These are phyloP conservation scores for Dispira simplex DNA, from an alignment of 192 early-diverging fungal genomes.

Conservation along the genomic window DNA sequence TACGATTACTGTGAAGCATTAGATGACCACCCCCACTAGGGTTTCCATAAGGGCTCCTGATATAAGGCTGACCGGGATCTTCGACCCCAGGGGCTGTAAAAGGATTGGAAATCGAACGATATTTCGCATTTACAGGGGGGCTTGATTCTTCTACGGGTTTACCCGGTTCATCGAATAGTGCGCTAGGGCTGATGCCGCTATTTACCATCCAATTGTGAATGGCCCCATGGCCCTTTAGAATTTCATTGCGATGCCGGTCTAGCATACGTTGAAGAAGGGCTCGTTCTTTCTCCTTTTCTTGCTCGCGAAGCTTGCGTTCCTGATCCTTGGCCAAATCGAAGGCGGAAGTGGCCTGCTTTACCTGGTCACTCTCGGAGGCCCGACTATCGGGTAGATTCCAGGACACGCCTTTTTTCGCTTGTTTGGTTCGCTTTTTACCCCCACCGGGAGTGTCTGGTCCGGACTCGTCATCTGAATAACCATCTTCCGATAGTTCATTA, in stretches of 20 bases:
- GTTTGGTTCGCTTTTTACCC: not conserved
- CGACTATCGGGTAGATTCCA: slow-evolving; percentile 1
- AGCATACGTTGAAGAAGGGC: slow-evolving; percentile 10
- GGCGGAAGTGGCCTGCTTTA: not conserved
- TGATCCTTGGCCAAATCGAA: not conserved
- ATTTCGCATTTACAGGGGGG: too few species aligned
- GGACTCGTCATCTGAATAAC: not conserved
- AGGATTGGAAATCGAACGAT: too few species aligned
- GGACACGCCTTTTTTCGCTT: not conserved
- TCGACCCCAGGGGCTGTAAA: too few species aligned
- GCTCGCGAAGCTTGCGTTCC: not conserved
- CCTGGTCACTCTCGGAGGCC: not conserved
- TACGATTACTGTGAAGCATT: too few species aligned
- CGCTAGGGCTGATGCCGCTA: slow-evolving; percentile 1
- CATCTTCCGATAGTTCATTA: not conserved
- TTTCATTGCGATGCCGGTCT: slow-evolving; percentile 9
- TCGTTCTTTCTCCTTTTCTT: not conserved
- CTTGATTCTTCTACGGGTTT: too few species aligned
- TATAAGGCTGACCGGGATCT: too few species aligned
- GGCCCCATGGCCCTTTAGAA: slow-evolving; percentile 6
- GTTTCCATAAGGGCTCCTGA: too few species aligned
- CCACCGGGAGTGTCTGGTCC: not conserved
- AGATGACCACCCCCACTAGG: too few species aligned
- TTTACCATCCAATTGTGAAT: slow-evolving; percentile 11
- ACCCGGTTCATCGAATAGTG: too few species aligned